Percentiles rank a stretch among this genome's conserved stretches.
These are phyloP conservation scores for Clarireedia homoeocarpa DNA, from an alignment of 2,329 filamentous ascomycete genomes.

Conservation along the genomic window DNA sequence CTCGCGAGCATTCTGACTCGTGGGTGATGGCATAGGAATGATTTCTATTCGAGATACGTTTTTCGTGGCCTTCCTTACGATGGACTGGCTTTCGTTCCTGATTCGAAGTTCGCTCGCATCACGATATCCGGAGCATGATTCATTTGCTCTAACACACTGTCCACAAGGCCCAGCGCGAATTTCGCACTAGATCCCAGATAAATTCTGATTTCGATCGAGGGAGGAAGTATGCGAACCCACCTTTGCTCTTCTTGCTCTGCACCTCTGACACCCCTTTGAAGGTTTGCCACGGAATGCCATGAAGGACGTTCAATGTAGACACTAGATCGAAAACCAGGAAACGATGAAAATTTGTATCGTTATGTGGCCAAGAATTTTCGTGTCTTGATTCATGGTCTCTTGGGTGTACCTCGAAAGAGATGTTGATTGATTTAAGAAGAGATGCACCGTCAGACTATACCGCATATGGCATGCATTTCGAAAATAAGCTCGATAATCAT, in stretches of 20 bases:
- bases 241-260: slow-evolving; percentile 12
- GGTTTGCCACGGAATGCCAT: slow-evolving; percentile 6
- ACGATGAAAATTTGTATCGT: background rate
- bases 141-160: slow-evolving; percentile 8
- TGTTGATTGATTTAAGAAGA: background rate
- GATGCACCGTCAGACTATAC: no score
- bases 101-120: slow-evolving; percentile 6
- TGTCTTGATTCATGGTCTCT: background rate
- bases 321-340: no score
- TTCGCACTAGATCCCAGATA: slow-evolving; percentile 9
- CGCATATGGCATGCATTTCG: background rate
- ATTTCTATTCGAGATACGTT: background rate
- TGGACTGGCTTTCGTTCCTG: slow-evolving; percentile 1
- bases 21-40: background rate
- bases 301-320: background rate
- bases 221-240: background rate
- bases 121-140: slow-evolving; percentile 6
- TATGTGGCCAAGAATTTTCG: background rate
- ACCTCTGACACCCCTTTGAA: slow-evolving; percentile 14
- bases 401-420: no score
- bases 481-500: background rate
- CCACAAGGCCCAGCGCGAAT: slow-evolving; percentile 1
- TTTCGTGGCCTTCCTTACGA: background rate
- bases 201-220: background rate
- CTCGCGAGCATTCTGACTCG: slow-evolving; percentile 4